These are phyloP conservation scores for Soucietia sequanensis DNA, from an alignment of 805 yeast genomes.

Conservation along the genomic window DNA sequence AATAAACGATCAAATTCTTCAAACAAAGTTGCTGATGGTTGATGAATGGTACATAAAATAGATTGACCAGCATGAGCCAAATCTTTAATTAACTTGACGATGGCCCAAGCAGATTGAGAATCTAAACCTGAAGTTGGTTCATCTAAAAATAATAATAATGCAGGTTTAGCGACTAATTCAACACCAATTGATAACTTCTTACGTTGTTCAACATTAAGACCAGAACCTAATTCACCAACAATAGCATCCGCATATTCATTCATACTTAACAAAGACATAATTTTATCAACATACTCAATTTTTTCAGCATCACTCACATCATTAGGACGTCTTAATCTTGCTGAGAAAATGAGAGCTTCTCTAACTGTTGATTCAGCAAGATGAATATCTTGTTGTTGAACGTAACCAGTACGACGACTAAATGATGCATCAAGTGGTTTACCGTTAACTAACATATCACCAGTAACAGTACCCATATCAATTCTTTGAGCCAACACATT, in stretches of 20 bases:
- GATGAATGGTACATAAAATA: constrained; percentile 90
- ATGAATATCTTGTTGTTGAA: constrained; percentile 79
- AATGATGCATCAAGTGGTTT: constrained; percentile 60
- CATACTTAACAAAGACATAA: constrained; percentile 68
- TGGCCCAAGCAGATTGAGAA: constrained; percentile 89
- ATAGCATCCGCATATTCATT: constrained; percentile 70
- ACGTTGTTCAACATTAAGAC: constrained; percentile 41
- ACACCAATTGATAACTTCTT: constrained; percentile 78
- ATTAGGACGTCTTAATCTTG: constrained; percentile 68
- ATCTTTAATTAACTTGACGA: constrained; percentile 74
- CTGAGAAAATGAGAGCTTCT: constrained; percentile 71
- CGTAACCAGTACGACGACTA: constrained; percentile 77
- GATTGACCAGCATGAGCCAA: constrained; percentile 69
- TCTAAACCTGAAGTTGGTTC: constrained; percentile 97
- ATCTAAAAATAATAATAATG: constrained; percentile 71
- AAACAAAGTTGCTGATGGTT: constrained; percentile 94
- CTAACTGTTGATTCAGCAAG: constrained; percentile 69
- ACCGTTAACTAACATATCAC: constrained; percentile 63
- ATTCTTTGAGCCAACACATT: constrained; percentile 51
- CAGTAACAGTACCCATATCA: constrained; percentile 16
- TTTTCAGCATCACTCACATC: constrained; percentile 57
- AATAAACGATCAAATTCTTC: constrained; percentile 82
- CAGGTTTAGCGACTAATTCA: constrained; percentile 86
- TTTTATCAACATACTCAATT: constrained; percentile 64
- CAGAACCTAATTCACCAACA: constrained; percentile 75